Evolutionary conservation across 1,284 basidiomycete genomes (phyloP), one percentile per base, ranked within the genome.

Genomic region (Crepidotus sp.): DNA sequence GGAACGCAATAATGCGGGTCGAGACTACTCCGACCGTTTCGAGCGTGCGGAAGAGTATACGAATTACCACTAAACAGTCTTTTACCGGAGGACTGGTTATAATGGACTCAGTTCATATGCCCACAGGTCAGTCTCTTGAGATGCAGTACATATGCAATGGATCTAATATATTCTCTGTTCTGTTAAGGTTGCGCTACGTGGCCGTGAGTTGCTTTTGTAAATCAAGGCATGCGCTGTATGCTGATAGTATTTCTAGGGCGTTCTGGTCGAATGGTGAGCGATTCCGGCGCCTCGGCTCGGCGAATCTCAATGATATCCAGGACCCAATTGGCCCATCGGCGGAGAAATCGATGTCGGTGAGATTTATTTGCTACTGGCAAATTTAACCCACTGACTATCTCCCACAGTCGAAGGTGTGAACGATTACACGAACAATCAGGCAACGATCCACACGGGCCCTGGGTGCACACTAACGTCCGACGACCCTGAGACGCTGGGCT

Each of bases 71-170:
- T 0, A 66, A 80, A 38, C 61, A 68, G 49, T 64, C 67, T 1
- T 87, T 77, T 59, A 81, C 73, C 35, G 74, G 77, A 34, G 86
- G 79, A 13, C 68, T 92, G 31, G 69, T 91, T 49, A 70, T 92
- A 46, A 73, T 92, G 69, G 88, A 93, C 60, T 74, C 87, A 11
- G 70, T 80, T n/a, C 90, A 94, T 62, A 91, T 93, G 83, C 90
- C 90, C 1, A 82, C 80, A 1, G 91, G 25, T 26, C 10, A 3
- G 25, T 26, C 10, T 9, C 25, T 9, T n/a, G n/a, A n/a, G n/a
- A n/a, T n/a, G n/a, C n/a, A n/a, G n/a, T n/a, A n/a, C n/a, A n/a
- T n/a, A n/a, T n/a, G n/a, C n/a, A n/a, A n/a, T n/a, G n/a, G n/a
- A n/a, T n/a, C n/a, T n/a, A n/a, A n/a, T n/a, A n/a, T n/a, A n/a